These are phyloP conservation scores for Daldinia decipiens DNA, from an alignment of 495 filamentous ascomycete genomes.

Conservation along the genomic window DNA sequence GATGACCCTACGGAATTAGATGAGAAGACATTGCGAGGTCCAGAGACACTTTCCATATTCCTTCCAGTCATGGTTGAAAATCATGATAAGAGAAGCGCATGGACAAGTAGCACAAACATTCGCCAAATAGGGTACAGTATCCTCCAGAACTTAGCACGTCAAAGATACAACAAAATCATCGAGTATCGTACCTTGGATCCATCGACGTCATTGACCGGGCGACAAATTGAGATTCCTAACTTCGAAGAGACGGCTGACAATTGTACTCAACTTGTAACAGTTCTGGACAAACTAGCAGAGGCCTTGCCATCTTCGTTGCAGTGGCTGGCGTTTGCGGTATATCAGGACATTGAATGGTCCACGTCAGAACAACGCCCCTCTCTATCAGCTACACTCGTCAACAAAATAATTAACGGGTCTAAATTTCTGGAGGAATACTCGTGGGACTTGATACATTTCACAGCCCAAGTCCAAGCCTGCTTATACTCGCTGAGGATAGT, in stretches of 20 bases:
- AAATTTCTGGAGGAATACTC: slow-evolving; percentile 42
- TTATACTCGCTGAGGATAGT: slow-evolving; percentile 75
- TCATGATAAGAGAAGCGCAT: slow-evolving; percentile 63
- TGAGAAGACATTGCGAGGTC: slow-evolving; percentile 33
- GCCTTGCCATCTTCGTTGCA: slow-evolving; percentile 21
- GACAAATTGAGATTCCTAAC: slow-evolving; percentile 43
- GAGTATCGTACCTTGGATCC: slow-evolving; percentile 60
- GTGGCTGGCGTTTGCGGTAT: slow-evolving; percentile 56
- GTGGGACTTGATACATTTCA: slow-evolving; percentile 73
- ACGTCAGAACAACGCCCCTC: slow-evolving; percentile 29
- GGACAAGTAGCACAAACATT: slow-evolving; percentile 65
- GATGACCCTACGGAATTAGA: slow-evolving; percentile 2
- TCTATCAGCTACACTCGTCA: slow-evolving; percentile 30
- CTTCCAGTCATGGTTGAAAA: slow-evolving; percentile 43
- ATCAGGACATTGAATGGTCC: slow-evolving; percentile 56
- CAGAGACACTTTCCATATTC: slow-evolving; percentile 45
- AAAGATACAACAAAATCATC: slow-evolving; percentile 45
- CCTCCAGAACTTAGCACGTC: slow-evolving; percentile 54
- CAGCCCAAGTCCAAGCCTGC: slow-evolving; percentile 69
- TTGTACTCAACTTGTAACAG: slow-evolving; percentile 34
- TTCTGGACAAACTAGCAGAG: slow-evolving; percentile 23
- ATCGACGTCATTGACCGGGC: slow-evolving; percentile 47
- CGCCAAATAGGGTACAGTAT: slow-evolving; percentile 69
- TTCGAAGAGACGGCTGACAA: slow-evolving; percentile 32
- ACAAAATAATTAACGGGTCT: neutral